Evolutionary conservation across 495 filamentous ascomycete species (phyloP).

Genomic region (Aspergillus leporis): DNA sequence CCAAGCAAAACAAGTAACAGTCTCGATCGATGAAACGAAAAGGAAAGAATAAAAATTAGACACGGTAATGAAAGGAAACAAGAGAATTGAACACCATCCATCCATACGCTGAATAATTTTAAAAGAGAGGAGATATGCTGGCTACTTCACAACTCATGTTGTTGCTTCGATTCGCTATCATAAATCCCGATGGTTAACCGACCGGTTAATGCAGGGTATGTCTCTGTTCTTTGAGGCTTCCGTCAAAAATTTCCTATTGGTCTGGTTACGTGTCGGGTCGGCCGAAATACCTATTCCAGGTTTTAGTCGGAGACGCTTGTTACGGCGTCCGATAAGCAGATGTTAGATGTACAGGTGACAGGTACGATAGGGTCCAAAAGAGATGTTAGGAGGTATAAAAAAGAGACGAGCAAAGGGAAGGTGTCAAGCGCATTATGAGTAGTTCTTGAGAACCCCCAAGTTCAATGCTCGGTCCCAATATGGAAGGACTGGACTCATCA

Average conservation of each 20-base stretch:
- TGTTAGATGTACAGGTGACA: not conserved
- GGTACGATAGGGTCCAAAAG: not conserved
- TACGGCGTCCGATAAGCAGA: not conserved
- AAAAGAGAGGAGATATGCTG: not conserved
- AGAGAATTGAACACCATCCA: not conserved
- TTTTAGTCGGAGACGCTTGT: not conserved
- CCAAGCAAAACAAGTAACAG: slow-evolving; percentile 3
- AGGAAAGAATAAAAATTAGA: not conserved
- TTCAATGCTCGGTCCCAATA: slow-evolving; percentile 8
- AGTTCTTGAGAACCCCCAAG: not conserved
- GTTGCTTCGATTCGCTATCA: not conserved
- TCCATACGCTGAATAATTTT: slow-evolving; percentile 6
- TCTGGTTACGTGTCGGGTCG: not conserved
- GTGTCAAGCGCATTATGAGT: not conserved
- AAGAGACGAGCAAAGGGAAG: not conserved
- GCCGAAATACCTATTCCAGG: not conserved
- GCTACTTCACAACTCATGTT: not conserved
- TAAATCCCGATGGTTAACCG: not conserved
- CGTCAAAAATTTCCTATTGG: not conserved
- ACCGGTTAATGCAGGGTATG: not conserved
- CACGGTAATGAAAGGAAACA: not conserved
- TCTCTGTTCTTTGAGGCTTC: not conserved
- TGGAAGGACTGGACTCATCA: not conserved
- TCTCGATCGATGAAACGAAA: not conserved
- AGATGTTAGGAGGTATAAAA: not conserved